phyloP scores from a whole-genome alignment of 2,329 filamentous ascomycete species.

The Hirsutella minnesotensis region DNA sequence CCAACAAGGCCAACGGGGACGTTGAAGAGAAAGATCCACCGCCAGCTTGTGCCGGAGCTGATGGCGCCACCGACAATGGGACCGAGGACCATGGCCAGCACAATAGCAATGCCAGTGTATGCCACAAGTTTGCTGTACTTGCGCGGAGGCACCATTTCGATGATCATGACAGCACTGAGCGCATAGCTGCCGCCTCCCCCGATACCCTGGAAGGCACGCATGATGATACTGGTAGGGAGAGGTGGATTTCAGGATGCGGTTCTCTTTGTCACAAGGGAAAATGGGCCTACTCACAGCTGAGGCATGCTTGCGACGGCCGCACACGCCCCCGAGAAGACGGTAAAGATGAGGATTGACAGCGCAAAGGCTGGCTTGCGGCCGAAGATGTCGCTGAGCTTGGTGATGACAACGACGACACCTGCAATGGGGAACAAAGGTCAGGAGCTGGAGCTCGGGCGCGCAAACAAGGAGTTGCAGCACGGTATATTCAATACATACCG shows the following conservation, averaged over 20 bases:
- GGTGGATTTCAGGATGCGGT: background rate
- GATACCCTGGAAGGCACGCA: conserved; percentile 36
- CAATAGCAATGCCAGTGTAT: conserved; percentile 17
- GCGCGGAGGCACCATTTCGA: conserved; percentile 30
- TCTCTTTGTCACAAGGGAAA: background rate
- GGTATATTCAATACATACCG: background rate
- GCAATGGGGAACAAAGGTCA: conserved; percentile 14
- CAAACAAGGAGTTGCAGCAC: too few relatives aligned
- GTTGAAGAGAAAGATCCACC: conserved; percentile 41
- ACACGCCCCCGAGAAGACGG: conserved; percentile 30
- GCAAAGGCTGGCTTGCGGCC: conserved; percentile 3
- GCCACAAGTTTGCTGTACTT: conserved; percentile 20
- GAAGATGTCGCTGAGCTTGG: conserved; percentile 33
- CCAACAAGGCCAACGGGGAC: conserved; percentile 8
- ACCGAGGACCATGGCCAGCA: conserved; percentile 34
- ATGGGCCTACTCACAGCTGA: conserved; percentile 21
- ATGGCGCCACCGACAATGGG: conserved; percentile 38
- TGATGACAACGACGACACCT: conserved; percentile 25
- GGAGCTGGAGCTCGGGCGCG: too few relatives aligned
- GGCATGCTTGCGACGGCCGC: conserved; percentile 27
- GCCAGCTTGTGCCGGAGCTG: conserved; percentile 29
- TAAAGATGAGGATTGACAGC: conserved; percentile 24
- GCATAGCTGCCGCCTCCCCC: conserved; percentile 42
- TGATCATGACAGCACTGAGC: conserved; percentile 32
- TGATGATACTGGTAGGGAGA: conserved; percentile 24